These are phyloP conservation scores for Phytophthora crassamura DNA, from an alignment of 352 stramenopile genomes.

Conservation along the genomic window DNA sequence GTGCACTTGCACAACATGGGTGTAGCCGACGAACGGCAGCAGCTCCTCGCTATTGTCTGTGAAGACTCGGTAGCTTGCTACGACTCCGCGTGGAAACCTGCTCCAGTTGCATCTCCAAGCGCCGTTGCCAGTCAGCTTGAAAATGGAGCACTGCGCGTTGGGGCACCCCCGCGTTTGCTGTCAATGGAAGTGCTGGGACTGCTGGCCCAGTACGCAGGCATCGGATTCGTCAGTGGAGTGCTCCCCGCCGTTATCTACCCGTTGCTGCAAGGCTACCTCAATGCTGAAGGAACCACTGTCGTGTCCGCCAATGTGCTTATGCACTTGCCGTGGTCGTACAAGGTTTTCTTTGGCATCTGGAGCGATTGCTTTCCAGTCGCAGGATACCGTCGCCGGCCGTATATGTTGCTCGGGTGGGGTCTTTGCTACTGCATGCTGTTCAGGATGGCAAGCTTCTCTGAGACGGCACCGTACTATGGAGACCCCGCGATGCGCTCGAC, in stretches of 20 bases:
- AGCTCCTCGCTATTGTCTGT: constrained; percentile 20
- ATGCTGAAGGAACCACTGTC: constrained; percentile 41
- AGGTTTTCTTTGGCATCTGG: constrained; percentile 45
- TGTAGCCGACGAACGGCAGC: constrained; percentile 24
- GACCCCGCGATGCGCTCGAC: constrained; percentile 25
- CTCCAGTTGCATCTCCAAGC: constrained; percentile 3
- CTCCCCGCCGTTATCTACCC: constrained; percentile 47
- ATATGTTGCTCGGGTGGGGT: constrained; percentile 46
- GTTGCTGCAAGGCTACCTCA: constrained; percentile 47
- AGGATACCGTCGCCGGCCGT: constrained; percentile 44
- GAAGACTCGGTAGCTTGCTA: not conserved
- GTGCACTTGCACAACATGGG: constrained; percentile 22
- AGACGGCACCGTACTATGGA: constrained; percentile 34
- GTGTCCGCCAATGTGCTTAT: constrained; percentile 42
- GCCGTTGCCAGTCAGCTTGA: constrained; percentile 5
- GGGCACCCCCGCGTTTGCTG: constrained; percentile 34
- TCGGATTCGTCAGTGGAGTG: constrained; percentile 43
- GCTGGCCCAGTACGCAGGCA: constrained; percentile 43
- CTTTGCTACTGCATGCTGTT: constrained; percentile 38
- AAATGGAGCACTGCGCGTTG: constrained; percentile 34
- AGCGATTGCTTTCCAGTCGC: constrained; percentile 46
- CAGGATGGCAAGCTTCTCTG: constrained; percentile 26
- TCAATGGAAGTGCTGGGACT: constrained; percentile 38
- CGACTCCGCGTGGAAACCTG: constrained; percentile 12
- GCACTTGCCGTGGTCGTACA: constrained; percentile 47